These are phyloP conservation scores for Kodamaea fungicola DNA, from an alignment of 1,139 yeast genomes.

Conservation along the genomic window DNA sequence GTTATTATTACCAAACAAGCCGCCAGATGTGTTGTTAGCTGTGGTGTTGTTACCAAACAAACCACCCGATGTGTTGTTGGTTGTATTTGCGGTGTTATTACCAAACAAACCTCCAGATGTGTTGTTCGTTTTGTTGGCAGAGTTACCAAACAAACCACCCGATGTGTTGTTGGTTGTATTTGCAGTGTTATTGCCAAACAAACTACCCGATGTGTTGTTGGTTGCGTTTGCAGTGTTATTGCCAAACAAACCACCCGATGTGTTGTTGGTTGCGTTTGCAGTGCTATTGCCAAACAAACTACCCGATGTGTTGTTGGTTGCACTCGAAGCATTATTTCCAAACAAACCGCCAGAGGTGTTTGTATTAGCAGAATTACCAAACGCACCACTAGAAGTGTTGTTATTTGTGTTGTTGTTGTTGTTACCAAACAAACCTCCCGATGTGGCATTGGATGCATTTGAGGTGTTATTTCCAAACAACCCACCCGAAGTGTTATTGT, in stretches of 20 bases:
- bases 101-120: conserved; percentile 18
- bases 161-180: conserved; percentile 11
- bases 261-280: conserved; percentile 10
- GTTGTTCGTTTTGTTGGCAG: conserved; percentile 12
- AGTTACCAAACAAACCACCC: conserved; percentile 19
- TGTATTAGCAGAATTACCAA: conserved; percentile 19
- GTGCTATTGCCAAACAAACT: conserved; percentile 19
- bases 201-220: conserved; percentile 20
- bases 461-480: conserved; percentile 9
- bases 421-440: conserved; percentile 1
- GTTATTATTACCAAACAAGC: conserved; percentile 24
- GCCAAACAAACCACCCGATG: conserved; percentile 30
- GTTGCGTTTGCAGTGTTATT: conserved; percentile 12
- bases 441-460: conserved; percentile 2
- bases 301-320: conserved; percentile 12
- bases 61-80: conserved; percentile 15
- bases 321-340: conserved; percentile 13
- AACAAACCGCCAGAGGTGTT: conserved; percentile 21
- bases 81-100: conserved; percentile 6
- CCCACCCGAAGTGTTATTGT: conserved; percentile 9
- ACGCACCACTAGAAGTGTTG: conserved; percentile 19
- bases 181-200: conserved; percentile 14
- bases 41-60: conserved; percentile 15
- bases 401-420: conserved; percentile 7
- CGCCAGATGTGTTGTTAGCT: conserved; percentile 11